Conservation (phyloP, 352 stramenopile genomes). For the Chrysophaeum taylorii region DNA sequence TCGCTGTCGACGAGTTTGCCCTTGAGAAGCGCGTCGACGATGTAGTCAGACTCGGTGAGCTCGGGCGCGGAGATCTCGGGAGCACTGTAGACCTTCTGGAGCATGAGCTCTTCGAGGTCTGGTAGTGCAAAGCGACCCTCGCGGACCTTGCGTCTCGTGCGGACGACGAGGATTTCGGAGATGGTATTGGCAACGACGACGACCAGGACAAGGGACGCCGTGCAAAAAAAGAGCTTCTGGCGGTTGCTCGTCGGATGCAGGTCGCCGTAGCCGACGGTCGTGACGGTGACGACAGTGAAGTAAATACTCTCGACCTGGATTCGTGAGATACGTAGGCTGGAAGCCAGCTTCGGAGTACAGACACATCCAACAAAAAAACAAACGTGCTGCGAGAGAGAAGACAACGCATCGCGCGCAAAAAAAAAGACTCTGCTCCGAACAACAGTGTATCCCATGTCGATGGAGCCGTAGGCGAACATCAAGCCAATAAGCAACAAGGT, state of each 20-base stretch:
- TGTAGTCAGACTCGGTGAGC: neutral
- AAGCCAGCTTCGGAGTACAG: too few species aligned
- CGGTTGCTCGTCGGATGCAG: too few species aligned
- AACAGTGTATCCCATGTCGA: too few species aligned
- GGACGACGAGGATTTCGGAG: neutral
- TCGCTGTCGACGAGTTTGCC: neutral
- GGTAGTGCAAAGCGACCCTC: neutral
- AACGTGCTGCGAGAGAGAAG: too few species aligned
- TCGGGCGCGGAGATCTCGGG: neutral
- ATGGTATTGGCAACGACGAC: conserved; percentile 4
- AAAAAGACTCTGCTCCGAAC: too few species aligned
- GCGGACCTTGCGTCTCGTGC: neutral
- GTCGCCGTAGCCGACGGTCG: too few species aligned
- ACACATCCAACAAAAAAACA: too few species aligned
- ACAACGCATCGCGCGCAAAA: too few species aligned
- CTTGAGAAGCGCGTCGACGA: neutral
- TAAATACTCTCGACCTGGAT: too few species aligned
- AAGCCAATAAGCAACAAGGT: neutral
- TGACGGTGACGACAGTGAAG: too few species aligned
- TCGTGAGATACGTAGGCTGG: too few species aligned
- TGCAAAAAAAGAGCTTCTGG: too few species aligned
- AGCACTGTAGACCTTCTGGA: neutral
- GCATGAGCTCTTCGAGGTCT: neutral
- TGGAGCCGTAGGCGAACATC: neutral
- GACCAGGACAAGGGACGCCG: neutral